Base-by-base conservation (phyloP, 1,284 basidiomycete species). In the Sutorius eximius region DNA sequence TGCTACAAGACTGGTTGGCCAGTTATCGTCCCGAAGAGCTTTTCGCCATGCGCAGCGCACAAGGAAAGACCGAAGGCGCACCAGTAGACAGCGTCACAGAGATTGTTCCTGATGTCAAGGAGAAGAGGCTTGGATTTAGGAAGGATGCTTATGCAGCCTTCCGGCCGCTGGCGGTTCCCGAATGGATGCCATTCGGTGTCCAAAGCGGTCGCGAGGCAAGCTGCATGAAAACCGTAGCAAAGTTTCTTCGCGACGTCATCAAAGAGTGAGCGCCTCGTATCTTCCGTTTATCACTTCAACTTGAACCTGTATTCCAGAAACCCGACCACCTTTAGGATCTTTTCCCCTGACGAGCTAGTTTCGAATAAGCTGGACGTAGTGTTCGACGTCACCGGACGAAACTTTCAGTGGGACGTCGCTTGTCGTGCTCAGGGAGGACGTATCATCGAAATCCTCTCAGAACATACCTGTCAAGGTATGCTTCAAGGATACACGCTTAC, bases 311-410 rank as follows among this genome's bases (percentile, higher is more conserved):
- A 38, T 40, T 41, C 1, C 60, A 85, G 84, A 56, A 95, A 95
- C 69, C 86, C 86, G 1, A 77, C 75, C 27, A 77, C 79, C 0
- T 94, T 95, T 80, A 81, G 93, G 50, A 89, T 95, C 57, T 95
- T 95, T 76, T 92, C 88, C n/a, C 93, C 93, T 0, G 93, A 96
- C 64, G 91, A 93, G 64, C 78, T 95, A 18, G 84, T 86, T 9
- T 91, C 88, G 33, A 95, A 95, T 75, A 94, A 95, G 73, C 82
- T 96, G n/a, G 89, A 90, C 65, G 88, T 82, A 3, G 83, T 89
- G 6, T 80, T 94, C 45, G 77, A 87, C 3, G 70, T 76, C 11
- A 85, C 77, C 0, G 78, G 80, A 1, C 82, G 92, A 50, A 86
- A 92, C 73, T 87, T 94, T 71, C 91, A 95, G 72, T 91, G 82